Evolutionary conservation across 305 asterid genomes (phyloP), one percentile per base, ranked within the genome.

Genomic region (Lippia alba): DNA sequence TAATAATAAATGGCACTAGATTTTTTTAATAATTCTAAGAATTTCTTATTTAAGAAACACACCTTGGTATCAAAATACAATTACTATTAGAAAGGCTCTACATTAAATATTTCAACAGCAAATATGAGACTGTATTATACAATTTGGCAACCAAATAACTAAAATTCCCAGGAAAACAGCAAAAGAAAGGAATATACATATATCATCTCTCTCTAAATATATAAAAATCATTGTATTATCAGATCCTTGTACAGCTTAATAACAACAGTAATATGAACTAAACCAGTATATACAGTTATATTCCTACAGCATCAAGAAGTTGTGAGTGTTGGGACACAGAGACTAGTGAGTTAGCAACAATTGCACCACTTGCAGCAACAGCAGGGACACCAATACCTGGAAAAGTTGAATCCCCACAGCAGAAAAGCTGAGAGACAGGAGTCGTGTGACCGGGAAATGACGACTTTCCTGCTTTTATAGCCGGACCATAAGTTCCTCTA

Each of bases 331-430:
- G 87, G 57, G 96, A 74, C 54, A 93, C 97, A 3, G 98, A 86
- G 76, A 93, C 98, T 1, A 93, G 87, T n/a, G 98, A 78, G 60
- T 93, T 93, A 5, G 98, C 98, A 51, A 93, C 98, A 65, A 93
- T 93, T 79, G 98, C 97, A 50, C 98, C 98, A 79, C 98, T 91
- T 44, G 98, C 97, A 20, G 98, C 98, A 77, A 93, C 98, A 11
- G 98, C 98, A 67, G 98, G 98, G n/a, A 93, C 97, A 20, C 98
- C 97, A 0, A 93, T 93, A 15, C 98, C 98, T 0, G 98, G 98
- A 64, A 93, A 93, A 64, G 97, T 93, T 14, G 98, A 93, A 79
- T 93, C 98, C 49, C 98, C 98, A 50, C 98, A 93, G 76, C 97
- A 89, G 9, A 74, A 75, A 64, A 93, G 97, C 57, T 82, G 84